phyloP scores from a whole-genome alignment of 306 rosid species.

The Sindora glabra region DNA sequence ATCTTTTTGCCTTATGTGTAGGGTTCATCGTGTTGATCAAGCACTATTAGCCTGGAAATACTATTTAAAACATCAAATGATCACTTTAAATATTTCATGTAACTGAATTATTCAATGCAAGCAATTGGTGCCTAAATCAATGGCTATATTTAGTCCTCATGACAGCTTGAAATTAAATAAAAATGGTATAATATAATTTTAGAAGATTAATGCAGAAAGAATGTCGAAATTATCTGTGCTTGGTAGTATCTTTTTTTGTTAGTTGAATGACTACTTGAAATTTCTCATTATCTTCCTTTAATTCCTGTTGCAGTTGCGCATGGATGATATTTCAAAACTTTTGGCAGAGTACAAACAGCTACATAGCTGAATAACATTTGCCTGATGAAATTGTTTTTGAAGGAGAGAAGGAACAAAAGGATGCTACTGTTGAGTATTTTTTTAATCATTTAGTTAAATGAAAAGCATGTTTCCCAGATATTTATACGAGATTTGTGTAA shows the following conservation, averaged over 20 bases:
- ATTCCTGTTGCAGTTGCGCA: slow-evolving; percentile 55
- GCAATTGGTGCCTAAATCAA: no score
- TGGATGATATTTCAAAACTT: slow-evolving; percentile 79
- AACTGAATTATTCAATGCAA: no score
- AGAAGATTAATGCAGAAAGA: no score
- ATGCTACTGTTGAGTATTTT: background rate
- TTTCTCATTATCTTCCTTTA: background rate
- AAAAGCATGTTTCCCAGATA: background rate
- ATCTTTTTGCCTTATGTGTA: no score
- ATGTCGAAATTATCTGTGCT: no score
- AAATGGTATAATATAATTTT: no score
- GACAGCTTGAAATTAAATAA: no score
- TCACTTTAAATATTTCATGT: no score
- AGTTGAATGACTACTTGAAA: background rate
- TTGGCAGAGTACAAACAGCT: slow-evolving; percentile 68
- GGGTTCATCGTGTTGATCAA: no score
- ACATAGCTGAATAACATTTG: slow-evolving; percentile 4
- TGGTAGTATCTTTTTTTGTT: background rate
- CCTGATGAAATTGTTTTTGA: slow-evolving; percentile 12
- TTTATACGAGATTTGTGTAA: background rate
- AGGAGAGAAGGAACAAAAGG: background rate
- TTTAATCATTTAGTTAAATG: background rate
- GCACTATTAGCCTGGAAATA: no score
- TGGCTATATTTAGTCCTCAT: no score
- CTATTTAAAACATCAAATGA: no score